Base-by-base conservation (phyloP, 129 eudicot genomes). In the Tagetes erecta region DNA sequence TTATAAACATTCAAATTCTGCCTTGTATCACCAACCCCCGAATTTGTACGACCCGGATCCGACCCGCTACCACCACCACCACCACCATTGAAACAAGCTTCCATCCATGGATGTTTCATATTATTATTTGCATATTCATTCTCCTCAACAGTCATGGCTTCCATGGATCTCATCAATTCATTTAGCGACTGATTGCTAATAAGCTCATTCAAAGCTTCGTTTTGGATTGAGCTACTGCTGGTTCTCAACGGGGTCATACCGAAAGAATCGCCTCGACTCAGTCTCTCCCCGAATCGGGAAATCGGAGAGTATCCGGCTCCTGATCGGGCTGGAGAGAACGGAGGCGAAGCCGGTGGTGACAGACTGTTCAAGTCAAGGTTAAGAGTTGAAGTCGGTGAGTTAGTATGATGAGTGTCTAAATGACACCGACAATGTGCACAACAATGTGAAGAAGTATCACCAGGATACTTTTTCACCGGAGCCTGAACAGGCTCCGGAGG, bases 281-380 rank as follows among this genome's bases (percentile, higher is more conserved):
- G 12, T 44, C 66, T 14, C 7, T 75, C 79, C 2, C 72, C 72
- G 11, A 75, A 75, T 39, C 79, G 64, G 9, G 72, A 65, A 13
- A 75, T 75, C 3, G 79, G 79, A 2, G 79, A 75, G 34, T 20
- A 75, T 65, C 79, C 79, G 1, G 78, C 71, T 9, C 71, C 78
- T 3, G 79, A 64, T 30, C 65, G 3, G 20, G 79, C 72, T 36
- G 94, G 91, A 13, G 90, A 85, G 5, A 76, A 67, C 4, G 86
- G 76, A 0, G 87, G 87, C 0, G 91, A 87, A 8, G 47, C 45
- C 0, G 91, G 91, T 3, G 90, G 88, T 8, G 92, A 87, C 41
- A 80, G 56, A 34, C 50, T 77, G 30, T 79, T 59, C 53, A 82
- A 44, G 5, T 84, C 85, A 39, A 75, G 44, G 55, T 64, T 65